A percentile compares a stretch with the other conserved stretches of the same genome.
Evolutionary conservation across 2,329 filamentous ascomycete genomes (phyloP).

Genomic region (Nemania bipapillata): DNA sequence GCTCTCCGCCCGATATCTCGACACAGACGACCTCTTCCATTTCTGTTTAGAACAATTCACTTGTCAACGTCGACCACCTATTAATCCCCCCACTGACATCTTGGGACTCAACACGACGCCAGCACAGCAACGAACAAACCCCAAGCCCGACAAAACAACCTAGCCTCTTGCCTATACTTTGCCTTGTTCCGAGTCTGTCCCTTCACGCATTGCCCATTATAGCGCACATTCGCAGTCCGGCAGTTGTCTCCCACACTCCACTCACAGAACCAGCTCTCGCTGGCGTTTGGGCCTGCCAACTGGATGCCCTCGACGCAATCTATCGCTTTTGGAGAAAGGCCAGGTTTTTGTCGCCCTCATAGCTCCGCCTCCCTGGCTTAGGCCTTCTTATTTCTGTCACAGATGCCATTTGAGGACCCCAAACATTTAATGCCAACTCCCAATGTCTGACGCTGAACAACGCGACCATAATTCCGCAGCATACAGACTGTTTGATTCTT

Average conservation of each 20-base stretch:
- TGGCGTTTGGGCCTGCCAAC: slow-evolving; percentile 16
- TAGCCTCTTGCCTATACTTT: slow-evolving; percentile 22
- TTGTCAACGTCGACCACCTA: slow-evolving; percentile 28
- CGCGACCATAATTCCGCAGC: slow-evolving; percentile 40
- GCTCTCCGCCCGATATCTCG: slow-evolving; percentile 32
- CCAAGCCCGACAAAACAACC: slow-evolving; percentile 21
- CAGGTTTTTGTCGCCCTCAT: slow-evolving; percentile 23
- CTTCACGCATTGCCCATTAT: slow-evolving; percentile 24
- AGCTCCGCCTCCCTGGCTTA: slow-evolving; percentile 37
- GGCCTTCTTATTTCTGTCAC: slow-evolving; percentile 41
- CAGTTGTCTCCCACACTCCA: slow-evolving; percentile 28
- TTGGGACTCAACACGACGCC: slow-evolving; percentile 17
- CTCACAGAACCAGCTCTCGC: slow-evolving; percentile 26
- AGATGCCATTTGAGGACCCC: slow-evolving; percentile 39
- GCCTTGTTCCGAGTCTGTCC: slow-evolving; percentile 30
- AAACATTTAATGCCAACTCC: slow-evolving; percentile 43
- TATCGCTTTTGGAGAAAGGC: slow-evolving; percentile 7
- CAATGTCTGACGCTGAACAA: slow-evolving; percentile 50
- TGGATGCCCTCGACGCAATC: slow-evolving; percentile 18
- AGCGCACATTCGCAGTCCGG: slow-evolving; percentile 35
- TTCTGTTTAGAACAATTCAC: slow-evolving; percentile 29
- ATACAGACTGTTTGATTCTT: slow-evolving; percentile 41
- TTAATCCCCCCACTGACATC: slow-evolving; percentile 20
- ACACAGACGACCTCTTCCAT: slow-evolving; percentile 33
- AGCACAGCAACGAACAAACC: slow-evolving; percentile 20